phyloP scores from a whole-genome alignment of 2,329 filamentous ascomycete genomes.

The Diaporthe nobilis region DNA sequence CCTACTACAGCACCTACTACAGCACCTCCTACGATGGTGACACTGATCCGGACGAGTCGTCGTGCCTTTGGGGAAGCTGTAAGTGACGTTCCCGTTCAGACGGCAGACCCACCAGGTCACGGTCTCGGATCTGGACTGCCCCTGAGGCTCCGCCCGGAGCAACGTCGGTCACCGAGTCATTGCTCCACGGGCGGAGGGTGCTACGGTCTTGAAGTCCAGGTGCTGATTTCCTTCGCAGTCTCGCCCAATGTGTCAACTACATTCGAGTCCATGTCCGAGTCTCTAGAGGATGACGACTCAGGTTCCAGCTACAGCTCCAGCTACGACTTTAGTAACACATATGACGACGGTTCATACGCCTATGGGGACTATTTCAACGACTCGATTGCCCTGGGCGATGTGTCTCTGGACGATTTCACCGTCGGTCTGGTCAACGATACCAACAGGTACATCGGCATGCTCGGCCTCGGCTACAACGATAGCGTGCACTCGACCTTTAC shows the following conservation, averaged over 20 bases:
- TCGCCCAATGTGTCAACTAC: conserved; percentile 45
- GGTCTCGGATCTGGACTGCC: neutral
- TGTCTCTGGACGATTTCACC: conserved; percentile 47
- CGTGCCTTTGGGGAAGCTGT: conserved; percentile 48
- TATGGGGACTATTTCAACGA: conserved; percentile 49
- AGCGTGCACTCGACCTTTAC: conserved; percentile 43
- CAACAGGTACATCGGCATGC: conserved; percentile 45
- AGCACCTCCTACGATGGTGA: conserved; percentile 13
- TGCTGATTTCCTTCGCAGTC: conserved; percentile 37
- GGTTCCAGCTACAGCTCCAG: conserved; percentile 34
- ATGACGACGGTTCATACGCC: conserved; percentile 40
- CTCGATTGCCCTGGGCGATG: conserved; percentile 46
- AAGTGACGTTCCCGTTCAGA: neutral
- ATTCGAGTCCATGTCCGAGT: conserved; percentile 43
- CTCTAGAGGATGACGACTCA: conserved; percentile 2
- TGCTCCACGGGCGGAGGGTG: neutral
- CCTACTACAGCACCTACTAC: conserved; percentile 23
- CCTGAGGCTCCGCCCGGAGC: neutral
- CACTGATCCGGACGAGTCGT: neutral
- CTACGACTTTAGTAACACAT: conserved; percentile 35
- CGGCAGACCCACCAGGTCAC: neutral
- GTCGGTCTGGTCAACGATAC: conserved; percentile 47
- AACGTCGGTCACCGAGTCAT: conserved; percentile 11
- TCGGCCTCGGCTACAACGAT: conserved; percentile 50
- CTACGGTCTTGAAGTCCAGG: neutral